Evolutionary conservation across 2,329 filamentous ascomycete species (phyloP), one percentile per base, ranked within the genome.

Genomic region (Hymenoscyphus linearis): DNA sequence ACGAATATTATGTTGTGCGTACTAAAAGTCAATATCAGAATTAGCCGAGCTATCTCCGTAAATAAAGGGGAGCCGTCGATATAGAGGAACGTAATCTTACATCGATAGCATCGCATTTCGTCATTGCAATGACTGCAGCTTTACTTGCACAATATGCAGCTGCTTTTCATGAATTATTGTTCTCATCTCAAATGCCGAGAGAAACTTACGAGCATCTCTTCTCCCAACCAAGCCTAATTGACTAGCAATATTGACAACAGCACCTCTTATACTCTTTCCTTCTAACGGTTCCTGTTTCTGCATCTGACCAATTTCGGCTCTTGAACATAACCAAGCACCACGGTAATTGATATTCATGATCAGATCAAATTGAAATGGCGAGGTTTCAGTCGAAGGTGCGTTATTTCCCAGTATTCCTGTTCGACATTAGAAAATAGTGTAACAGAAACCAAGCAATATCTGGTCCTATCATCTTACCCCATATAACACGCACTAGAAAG

Each of bases 31-130:
- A 18, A 55, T 10, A 55, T 54, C 12, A n/a, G 59, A 47, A 25
- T 47, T 25, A 47, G 40, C 37, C 40, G 40, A 47, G n/a, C 7
- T 3, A 1, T 31, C 31, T 47, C 18, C 18, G 18, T 22, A 36
- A 25, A 58, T 34, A 55, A 2, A 13, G 52, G 10, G 34, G 13
- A 47, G 5, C 4, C 13, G 4, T 22, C 2, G 22, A 47, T 22
- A 14, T 34, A 31, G 44, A 10, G 16, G 12, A 34, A 68, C 73
- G 31, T 5, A 31, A 31, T 31, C 4, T 64, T 58, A 78, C 77
- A 65, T 80, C 76, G 44, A 80, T 76, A n/a, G 78, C 78, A 70
- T 80, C 78, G 56, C 74, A 75, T 61, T 74, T 77, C 3, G 79
- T 80, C 71, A 80, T 70, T 40, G 74, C 74, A 7, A 79, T 75